Evolutionary conservation across 1,139 yeast species (phyloP).

Genomic region (Candida dubliniensis): DNA sequence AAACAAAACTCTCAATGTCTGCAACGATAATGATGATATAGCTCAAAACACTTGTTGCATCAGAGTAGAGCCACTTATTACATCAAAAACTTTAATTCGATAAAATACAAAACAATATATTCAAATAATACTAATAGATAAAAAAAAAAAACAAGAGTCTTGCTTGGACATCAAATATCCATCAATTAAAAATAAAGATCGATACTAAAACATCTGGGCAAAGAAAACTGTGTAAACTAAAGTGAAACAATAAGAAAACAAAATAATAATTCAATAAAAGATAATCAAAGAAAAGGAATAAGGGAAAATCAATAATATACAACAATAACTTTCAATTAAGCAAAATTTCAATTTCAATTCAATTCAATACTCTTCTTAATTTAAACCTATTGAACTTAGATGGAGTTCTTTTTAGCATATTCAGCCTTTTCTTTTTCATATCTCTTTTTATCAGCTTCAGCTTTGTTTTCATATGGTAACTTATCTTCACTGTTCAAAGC

Average conservation of each 20-base stretch:
- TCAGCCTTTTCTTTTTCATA: conserved; percentile 95
- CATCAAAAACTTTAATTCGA: neutral
- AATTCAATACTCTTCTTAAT: neutral
- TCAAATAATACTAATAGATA: neutral
- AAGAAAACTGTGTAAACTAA: too few species aligned
- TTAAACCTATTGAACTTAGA: conserved; percentile 5
- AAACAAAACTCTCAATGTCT: neutral
- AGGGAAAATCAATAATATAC: neutral
- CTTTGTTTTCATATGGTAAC: conserved; percentile 87
- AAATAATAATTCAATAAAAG: neutral
- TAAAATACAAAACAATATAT: neutral
- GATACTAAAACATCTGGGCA: too few species aligned
- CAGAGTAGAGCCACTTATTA: too few species aligned
- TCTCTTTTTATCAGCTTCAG: conserved; percentile 94
- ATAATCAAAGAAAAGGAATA: conserved; percentile 1
- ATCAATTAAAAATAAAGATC: too few species aligned
- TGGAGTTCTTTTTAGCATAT: conserved; percentile 56
- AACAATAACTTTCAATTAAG: neutral
- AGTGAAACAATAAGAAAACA: neutral
- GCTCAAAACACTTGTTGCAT: too few species aligned
- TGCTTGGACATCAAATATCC: too few species aligned
- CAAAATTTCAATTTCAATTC: neutral
- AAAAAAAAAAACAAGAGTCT: neutral
- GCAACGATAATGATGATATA: too few species aligned
- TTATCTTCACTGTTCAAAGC: conserved; percentile 78